These are phyloP conservation scores for Neopestalotiopsis clavispora DNA, from an alignment of 2,329 filamentous ascomycete species.

Conservation along the genomic window DNA sequence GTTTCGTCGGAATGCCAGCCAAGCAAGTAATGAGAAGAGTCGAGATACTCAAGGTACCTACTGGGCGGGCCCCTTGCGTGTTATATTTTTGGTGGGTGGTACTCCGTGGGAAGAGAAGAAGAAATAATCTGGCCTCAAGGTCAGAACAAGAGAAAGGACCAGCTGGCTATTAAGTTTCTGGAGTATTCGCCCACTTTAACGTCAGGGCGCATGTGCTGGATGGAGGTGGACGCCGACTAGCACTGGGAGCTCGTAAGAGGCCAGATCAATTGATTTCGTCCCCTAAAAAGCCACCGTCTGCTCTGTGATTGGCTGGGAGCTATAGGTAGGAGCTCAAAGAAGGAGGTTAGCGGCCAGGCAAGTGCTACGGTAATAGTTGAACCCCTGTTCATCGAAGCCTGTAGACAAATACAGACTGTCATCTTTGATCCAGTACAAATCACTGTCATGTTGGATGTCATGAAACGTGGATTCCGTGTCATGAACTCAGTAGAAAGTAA, in stretches of 20 bases:
- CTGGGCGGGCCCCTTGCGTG: neutral
- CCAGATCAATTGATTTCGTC: neutral
- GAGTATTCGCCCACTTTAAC: neutral
- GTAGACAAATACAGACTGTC: too few relatives aligned
- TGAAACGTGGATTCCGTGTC: too few relatives aligned
- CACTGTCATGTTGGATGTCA: too few relatives aligned
- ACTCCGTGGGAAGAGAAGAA: neutral
- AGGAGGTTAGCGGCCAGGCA: neutral
- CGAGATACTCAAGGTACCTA: neutral
- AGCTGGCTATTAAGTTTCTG: neutral
- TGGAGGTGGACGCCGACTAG: too few relatives aligned
- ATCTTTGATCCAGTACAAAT: too few relatives aligned
- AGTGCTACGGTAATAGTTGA: too few relatives aligned
- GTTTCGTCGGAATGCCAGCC: neutral
- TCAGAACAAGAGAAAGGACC: neutral
- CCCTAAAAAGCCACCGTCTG: slow-evolving; percentile 1
- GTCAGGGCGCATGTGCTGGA: neutral
- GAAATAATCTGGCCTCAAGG: neutral
- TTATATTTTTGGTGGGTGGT: neutral
- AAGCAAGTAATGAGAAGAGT: neutral
- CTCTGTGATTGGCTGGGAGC: neutral
- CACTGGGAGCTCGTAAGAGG: neutral
- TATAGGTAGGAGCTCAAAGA: neutral
- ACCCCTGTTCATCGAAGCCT: too few relatives aligned
- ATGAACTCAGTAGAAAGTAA: too few relatives aligned